These are phyloP conservation scores for Scenedesmus sp. DNA, from an alignment of 163 green algal genomes.

Conservation along the genomic window DNA sequence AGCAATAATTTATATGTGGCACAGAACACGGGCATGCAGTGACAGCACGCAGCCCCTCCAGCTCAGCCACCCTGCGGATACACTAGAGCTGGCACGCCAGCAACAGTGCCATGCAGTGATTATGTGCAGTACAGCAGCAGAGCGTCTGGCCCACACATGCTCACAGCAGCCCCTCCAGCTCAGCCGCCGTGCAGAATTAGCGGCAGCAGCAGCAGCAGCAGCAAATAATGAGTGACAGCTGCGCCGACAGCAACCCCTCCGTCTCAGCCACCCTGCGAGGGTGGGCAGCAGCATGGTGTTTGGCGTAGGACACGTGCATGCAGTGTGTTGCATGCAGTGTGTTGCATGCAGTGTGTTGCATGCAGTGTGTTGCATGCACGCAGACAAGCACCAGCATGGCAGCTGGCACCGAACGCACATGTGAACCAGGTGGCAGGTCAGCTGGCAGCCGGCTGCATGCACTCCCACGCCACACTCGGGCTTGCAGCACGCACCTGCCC, in stretches of 20 bases:
- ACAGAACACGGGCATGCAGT: too few relatives aligned
- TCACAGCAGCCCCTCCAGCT: constrained; percentile 76
- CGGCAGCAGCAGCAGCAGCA: too few relatives aligned
- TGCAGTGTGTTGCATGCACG: neutral
- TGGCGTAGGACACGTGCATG: neutral
- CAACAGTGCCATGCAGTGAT: too few relatives aligned
- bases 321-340: too few relatives aligned
- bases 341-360: too few relatives aligned
- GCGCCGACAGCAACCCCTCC: too few relatives aligned
- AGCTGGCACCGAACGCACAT: neutral
- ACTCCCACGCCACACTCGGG: neutral
- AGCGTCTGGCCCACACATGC: neutral
- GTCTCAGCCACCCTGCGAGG: too few relatives aligned
- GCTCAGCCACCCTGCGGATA: constrained; percentile 66
- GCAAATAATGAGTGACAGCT: too few relatives aligned
- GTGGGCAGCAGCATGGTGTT: neutral
- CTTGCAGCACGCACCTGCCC: constrained; percentile 36
- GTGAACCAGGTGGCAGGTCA: too few relatives aligned
- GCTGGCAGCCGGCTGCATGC: neutral
- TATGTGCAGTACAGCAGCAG: constrained; percentile 46
- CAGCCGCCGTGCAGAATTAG: too few relatives aligned
- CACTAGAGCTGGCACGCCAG: neutral
- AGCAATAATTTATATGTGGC: too few relatives aligned
- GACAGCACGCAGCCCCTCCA: constrained; percentile 82
- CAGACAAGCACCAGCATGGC: neutral